These are phyloP conservation scores for Soucietia sequanensis DNA, from an alignment of 805 yeast species.

Conservation along the genomic window DNA sequence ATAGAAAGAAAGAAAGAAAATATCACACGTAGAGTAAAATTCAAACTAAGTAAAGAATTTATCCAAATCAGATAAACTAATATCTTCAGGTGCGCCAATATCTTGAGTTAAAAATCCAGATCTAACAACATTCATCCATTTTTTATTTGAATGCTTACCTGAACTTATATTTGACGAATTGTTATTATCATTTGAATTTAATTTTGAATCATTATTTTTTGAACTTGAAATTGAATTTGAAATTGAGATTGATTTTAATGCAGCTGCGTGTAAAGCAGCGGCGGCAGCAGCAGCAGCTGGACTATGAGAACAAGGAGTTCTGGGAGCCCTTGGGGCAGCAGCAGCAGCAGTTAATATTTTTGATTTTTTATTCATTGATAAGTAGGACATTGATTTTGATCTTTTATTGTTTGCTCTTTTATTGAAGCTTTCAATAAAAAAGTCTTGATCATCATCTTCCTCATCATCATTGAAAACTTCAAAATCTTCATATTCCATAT, in stretches of 20 bases:
- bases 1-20: not conserved
- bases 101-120: constrained; percentile 78
- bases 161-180: not conserved
- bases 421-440: constrained; percentile 39
- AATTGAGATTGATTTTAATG: constrained; percentile 49
- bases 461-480: constrained; percentile 48
- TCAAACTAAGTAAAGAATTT: constrained; percentile 31
- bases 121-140: constrained; percentile 72
- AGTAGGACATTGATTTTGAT: constrained; percentile 64
- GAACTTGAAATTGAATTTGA: constrained; percentile 20
- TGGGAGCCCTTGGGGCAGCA: constrained; percentile 78
- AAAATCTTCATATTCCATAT: constrained; percentile 48
- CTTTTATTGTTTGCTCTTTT: constrained; percentile 55
- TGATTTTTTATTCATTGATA: constrained; percentile 48
- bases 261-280: constrained; percentile 71
- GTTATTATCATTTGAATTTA: constrained; percentile 5
- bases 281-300: constrained; percentile 72
- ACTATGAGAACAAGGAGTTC: constrained; percentile 52
- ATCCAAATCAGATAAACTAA: constrained; percentile 64
- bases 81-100: constrained; percentile 75
- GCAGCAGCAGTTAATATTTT: constrained; percentile 70
- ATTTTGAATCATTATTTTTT: constrained; percentile 7
- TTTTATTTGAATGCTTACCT: constrained; percentile 39
- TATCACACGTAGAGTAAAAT: not conserved
- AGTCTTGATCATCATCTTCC: constrained; percentile 31